Evolutionary conservation across 345 rosid species (phyloP).

Genomic region (Corymbia maculata): DNA sequence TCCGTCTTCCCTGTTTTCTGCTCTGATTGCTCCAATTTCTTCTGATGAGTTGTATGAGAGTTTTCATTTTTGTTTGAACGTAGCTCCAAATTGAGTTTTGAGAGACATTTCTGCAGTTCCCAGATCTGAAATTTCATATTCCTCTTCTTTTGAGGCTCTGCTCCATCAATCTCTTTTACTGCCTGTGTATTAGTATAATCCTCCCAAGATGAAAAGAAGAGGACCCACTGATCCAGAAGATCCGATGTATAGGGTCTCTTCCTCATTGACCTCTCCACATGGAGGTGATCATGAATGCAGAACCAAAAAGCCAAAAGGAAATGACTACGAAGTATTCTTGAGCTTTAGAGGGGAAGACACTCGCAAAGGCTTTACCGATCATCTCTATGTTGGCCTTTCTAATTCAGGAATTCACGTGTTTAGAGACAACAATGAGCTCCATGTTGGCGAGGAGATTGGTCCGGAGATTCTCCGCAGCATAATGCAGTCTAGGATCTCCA

Average conservation of each 20-base stretch:
- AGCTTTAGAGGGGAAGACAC: neutral
- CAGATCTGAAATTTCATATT: neutral
- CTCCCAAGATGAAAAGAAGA: neutral
- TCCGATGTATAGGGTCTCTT: neutral
- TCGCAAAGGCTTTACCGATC: neutral
- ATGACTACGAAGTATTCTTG: neutral
- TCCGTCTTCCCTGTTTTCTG: neutral
- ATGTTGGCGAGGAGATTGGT: neutral
- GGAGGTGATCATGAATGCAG: neutral
- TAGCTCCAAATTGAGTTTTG: neutral
- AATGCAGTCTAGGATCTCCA: neutral
- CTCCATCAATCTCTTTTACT: neutral
- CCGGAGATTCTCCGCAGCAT: fast-evolving
- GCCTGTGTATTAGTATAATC: neutral
- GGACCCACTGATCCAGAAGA: neutral
- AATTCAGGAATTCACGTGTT: fast-evolving
- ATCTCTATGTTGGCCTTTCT: fast-evolving
- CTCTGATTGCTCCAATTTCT: neutral
- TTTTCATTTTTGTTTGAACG: neutral
- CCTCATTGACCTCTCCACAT: neutral
- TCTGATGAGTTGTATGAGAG: neutral
- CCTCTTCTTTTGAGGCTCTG: neutral
- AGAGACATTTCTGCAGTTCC: neutral
- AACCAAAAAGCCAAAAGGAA: neutral
- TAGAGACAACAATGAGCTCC: neutral